A percentile compares a stretch with the other conserved stretches of the same genome.
phyloP scores from a whole-genome alignment of 2,329 filamentous ascomycete genomes.

The Sarocladium oryzae region DNA sequence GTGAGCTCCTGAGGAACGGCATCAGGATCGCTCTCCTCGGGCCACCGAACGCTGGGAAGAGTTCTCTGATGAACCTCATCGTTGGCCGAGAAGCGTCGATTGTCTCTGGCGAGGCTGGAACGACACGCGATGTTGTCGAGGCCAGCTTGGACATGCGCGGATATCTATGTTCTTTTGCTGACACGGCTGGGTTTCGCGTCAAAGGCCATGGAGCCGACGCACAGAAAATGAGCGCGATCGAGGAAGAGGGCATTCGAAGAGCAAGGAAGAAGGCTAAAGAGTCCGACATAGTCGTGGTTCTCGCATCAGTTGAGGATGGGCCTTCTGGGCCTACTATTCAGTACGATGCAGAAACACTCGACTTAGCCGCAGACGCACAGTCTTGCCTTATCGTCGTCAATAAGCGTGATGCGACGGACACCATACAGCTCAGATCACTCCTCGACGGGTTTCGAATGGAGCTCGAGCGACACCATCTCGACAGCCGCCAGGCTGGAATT shows the following conservation, averaged over 20 bases:
- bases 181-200: slow-evolving; percentile 81
- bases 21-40: slow-evolving; percentile 83
- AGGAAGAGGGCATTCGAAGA: slow-evolving; percentile 83
- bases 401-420: slow-evolving; percentile 48
- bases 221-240: slow-evolving; percentile 43
- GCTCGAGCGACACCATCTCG: slow-evolving; percentile 15
- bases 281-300: slow-evolving; percentile 77
- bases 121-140: slow-evolving; percentile 90
- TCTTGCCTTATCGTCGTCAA: slow-evolving; percentile 53
- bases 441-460: slow-evolving; percentile 30
- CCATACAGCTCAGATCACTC: slow-evolving; percentile 28
- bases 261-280: slow-evolving; percentile 75
- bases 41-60: slow-evolving; percentile 92
- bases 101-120: slow-evolving; percentile 87
- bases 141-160: slow-evolving; percentile 83
- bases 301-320: slow-evolving; percentile 63
- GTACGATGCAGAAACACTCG: slow-evolving; percentile 50
- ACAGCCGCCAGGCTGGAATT: slow-evolving; percentile 25
- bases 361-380: slow-evolving; percentile 42
- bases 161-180: slow-evolving; percentile 88
- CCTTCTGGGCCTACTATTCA: slow-evolving; percentile 35
- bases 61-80: slow-evolving; percentile 82
- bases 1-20: slow-evolving; percentile 76
- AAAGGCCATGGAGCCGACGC: slow-evolving; percentile 6
- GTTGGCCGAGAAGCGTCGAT: slow-evolving; percentile 93